Base-by-base conservation (phyloP, 495 filamentous ascomycete species). In the Pseudoneurospora amorphoporcata region DNA sequence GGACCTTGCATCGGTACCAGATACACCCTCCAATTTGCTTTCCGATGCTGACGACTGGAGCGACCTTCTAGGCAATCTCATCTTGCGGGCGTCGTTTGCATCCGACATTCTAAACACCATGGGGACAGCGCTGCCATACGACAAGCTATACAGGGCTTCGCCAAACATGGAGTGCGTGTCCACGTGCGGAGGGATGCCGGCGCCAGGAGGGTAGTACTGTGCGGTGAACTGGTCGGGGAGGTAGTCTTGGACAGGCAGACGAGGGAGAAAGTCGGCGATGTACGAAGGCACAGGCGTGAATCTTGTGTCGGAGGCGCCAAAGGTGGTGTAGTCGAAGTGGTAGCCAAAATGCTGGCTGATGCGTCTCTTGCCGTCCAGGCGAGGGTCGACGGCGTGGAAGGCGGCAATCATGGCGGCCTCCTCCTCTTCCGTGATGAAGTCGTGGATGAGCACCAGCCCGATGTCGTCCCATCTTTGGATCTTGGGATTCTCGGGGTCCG, bases 311-410 rank as follows among this genome's bases (percentile, higher is more conserved):
- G 77, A 78, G 35, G 76, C 76, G 68, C 77, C 76, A 70, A 80
- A 80, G 45, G 79, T 80, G 68, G 77, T 78, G 74, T 80, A 80
- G 70, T 80, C 79, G 43, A 80, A 80, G 70, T 80, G 79, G 74
- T 78, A 70, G 61, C 79, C 79, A 42, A 74, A 79, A 37, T 80
- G 79, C 38, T 80, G 77, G 71, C 75, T 77, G 35, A 80, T 72
- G 7, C 79, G 73, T 40, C 72, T 73, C 47, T 74, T 73, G 65
- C 61, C 61, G 32, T 74, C 61, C 10, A 53, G 19, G 23, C 61
- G 43, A 3, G 74, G 74, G 39, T 75, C 70, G 10, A 40, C 70
- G 38, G 72, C 73, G 68, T 80, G 73, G 68, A 80, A 80, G 17
- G 76, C 77, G 3, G 73, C 71, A 45, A 79, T 77, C 73, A 80